Conservation (phyloP, 148 eudicot species). For the Gaultheria prostrata region DNA sequence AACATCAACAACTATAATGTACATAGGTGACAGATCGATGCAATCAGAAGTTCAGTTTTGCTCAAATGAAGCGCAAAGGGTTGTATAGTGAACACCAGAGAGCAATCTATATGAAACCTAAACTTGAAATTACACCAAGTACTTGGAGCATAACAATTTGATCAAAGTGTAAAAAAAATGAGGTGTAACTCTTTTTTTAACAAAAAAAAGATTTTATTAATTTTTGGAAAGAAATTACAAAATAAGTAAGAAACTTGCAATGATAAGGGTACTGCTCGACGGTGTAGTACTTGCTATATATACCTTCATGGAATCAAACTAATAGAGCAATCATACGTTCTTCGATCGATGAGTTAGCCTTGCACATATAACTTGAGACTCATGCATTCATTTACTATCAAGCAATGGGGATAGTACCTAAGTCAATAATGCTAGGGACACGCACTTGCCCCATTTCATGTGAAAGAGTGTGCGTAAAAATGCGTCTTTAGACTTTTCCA, state of each 20-base stretch:
- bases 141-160: background rate
- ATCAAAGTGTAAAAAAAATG: no score
- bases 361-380: no score
- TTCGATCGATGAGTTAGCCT: no score
- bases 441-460: no score
- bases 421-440: no score
- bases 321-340: background rate
- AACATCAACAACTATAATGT: background rate
- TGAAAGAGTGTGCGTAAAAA: no score
- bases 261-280: background rate
- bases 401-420: no score
- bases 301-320: background rate
- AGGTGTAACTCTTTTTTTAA: no score
- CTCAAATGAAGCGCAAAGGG: background rate
- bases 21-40: background rate
- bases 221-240: background rate
- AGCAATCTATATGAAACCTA: background rate
- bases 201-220: no score
- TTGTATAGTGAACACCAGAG: background rate
- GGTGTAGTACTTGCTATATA: no score
- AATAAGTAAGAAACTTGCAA: background rate
- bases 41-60: background rate
- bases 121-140: background rate
- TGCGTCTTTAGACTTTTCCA: no score
- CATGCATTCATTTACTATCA: no score